phyloP scores from a whole-genome alignment of 2,329 filamentous ascomycete species.

The Hawksworthiomyces lignivorus region DNA sequence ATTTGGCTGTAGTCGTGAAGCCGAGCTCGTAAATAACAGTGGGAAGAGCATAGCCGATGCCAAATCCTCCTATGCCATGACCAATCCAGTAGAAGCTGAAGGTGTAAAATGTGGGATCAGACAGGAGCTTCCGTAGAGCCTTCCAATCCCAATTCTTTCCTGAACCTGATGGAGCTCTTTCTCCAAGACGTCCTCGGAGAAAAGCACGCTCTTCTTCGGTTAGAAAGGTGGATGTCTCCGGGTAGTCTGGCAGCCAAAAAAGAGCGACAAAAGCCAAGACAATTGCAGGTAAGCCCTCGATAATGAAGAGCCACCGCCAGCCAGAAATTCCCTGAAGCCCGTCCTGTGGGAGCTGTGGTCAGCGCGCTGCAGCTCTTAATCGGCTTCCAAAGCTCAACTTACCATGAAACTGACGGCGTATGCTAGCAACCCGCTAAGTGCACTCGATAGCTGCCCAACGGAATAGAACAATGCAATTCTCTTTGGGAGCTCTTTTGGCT shows the following conservation, averaged over 20 bases:
- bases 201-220: conserved; percentile 66
- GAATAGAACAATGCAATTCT: conserved; percentile 31
- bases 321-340: conserved; percentile 31
- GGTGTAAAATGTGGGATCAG: conserved; percentile 28
- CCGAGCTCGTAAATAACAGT: conserved; percentile 36
- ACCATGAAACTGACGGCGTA: conserved; percentile 30
- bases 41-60: conserved; percentile 30
- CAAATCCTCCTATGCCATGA: conserved; percentile 35
- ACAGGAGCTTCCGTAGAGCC: conserved; percentile 23
- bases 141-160: conserved; percentile 25
- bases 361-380: no score
- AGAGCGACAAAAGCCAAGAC: conserved; percentile 46
- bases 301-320: conserved; percentile 61
- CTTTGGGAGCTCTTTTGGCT: conserved; percentile 25
- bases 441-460: conserved; percentile 25
- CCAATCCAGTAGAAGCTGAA: conserved; percentile 32
- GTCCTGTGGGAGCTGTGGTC: background rate
- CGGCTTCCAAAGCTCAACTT: conserved; percentile 24
- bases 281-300: conserved; percentile 60
- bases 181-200: conserved; percentile 50
- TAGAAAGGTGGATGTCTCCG: conserved; percentile 69
- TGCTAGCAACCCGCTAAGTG: conserved; percentile 27
- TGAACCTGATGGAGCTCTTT: conserved; percentile 22
- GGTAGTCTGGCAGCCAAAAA: conserved; percentile 72
- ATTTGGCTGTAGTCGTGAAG: conserved; percentile 31